Evolutionary conservation across 805 yeast genomes (phyloP).

Genomic region (Candida cerambycidarum): DNA sequence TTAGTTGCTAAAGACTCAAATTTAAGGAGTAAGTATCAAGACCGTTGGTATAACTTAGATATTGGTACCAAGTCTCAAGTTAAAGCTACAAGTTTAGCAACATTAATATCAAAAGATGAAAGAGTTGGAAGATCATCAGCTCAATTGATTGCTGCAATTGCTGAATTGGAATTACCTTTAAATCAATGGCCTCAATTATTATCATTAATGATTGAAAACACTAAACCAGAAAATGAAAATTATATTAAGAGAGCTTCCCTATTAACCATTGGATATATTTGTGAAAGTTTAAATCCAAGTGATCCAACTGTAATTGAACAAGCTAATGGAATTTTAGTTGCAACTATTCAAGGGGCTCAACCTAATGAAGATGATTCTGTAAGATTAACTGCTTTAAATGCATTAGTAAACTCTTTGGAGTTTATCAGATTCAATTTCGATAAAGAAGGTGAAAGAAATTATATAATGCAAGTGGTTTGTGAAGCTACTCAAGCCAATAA

Average conservation of each 20-base stretch:
- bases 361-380: constrained; percentile 76
- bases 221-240: constrained; percentile 73
- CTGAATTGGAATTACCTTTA: constrained; percentile 90
- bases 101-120: constrained; percentile 64
- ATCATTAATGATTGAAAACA: constrained; percentile 79
- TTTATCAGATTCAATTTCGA: constrained; percentile 87
- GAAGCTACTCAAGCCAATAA: constrained; percentile 95
- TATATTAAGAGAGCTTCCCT: constrained; percentile 84
- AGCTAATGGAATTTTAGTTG: constrained; percentile 88
- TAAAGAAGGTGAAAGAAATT: constrained; percentile 92
- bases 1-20: constrained; percentile 74
- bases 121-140: constrained; percentile 88
- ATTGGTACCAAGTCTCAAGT: constrained; percentile 56
- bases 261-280: constrained; percentile 89
- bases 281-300: constrained; percentile 88
- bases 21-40: constrained; percentile 58
- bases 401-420: constrained; percentile 85
- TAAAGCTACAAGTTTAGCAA: constrained; percentile 56
- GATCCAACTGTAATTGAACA: constrained; percentile 77
- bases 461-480: constrained; percentile 97
- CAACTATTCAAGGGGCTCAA: constrained; percentile 96
- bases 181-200: constrained; percentile 88
- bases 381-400: constrained; percentile 86
- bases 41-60: constrained; percentile 73
- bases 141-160: constrained; percentile 93